Conservation (phyloP, 768 basidiomycete genomes). For the Hygrophoropsis aurantiaca region DNA sequence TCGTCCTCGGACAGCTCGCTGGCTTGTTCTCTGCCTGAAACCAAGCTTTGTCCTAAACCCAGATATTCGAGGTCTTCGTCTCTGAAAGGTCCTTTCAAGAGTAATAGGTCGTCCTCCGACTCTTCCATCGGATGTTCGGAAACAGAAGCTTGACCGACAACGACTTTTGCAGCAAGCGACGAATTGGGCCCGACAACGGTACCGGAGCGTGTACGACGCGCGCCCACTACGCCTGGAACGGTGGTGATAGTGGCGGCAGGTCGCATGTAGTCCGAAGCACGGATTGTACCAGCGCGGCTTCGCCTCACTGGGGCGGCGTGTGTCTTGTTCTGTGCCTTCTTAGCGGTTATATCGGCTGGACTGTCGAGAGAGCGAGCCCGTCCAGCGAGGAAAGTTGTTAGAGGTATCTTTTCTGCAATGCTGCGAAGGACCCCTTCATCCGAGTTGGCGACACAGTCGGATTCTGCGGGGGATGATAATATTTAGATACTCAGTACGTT, state of each 20-base stretch:
- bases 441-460: not conserved
- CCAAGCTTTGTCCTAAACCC: no score
- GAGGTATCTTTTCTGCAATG: slow-evolving; percentile 7
- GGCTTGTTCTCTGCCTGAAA: no score
- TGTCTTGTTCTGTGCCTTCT: slow-evolving; percentile 21
- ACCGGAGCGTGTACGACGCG: slow-evolving; percentile 47
- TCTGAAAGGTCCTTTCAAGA: slow-evolving; percentile 18
- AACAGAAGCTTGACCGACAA: not conserved
- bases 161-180: slow-evolving; percentile 12
- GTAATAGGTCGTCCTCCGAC: slow-evolving; percentile 23
- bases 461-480: not conserved
- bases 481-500: no score
- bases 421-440: not conserved
- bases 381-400: slow-evolving; percentile 1
- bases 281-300: slow-evolving; percentile 52
- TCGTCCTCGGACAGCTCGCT: slow-evolving; percentile 27
- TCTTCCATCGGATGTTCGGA: not conserved
- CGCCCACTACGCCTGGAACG: no score
- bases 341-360: not conserved
- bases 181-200: slow-evolving; percentile 40
- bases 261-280: slow-evolving; percentile 43
- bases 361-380: slow-evolving; percentile 23
- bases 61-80: slow-evolving; percentile 21
- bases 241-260: slow-evolving; percentile 1
- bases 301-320: slow-evolving; percentile 14